phyloP scores from a whole-genome alignment of 2,329 filamentous ascomycete genomes.

The Penicillium psychrosexuale region DNA sequence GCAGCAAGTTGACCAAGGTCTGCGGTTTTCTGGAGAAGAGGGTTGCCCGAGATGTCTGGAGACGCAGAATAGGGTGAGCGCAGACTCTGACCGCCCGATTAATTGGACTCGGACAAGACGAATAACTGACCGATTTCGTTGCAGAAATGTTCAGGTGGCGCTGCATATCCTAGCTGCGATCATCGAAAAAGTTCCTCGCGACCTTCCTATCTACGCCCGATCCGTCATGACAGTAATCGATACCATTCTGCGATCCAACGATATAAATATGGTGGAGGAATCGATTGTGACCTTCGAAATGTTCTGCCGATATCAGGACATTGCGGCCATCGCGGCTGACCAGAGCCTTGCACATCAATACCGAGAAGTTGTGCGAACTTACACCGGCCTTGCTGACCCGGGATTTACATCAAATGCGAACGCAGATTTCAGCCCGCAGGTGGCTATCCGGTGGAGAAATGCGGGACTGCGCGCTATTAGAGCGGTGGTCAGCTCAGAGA shows the following conservation, averaged over 20 bases:
- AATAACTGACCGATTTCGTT: constrained; percentile 9
- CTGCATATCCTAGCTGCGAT: constrained; percentile 87
- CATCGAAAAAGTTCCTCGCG: constrained; percentile 88
- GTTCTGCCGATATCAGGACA: constrained; percentile 86
- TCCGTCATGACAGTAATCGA: constrained; percentile 82
- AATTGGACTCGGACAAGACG: not conserved
- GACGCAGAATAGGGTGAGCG: constrained; percentile 78
- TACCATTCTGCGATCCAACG: constrained; percentile 76
- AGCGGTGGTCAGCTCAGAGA: constrained; percentile 75
- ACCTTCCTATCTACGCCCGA: constrained; percentile 81
- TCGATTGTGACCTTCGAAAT: constrained; percentile 81
- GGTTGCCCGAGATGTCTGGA: constrained; percentile 87
- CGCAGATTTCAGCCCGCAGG: constrained; percentile 62
- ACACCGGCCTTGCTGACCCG: constrained; percentile 74
- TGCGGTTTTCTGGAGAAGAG: constrained; percentile 92
- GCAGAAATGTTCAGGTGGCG: constrained; percentile 87
- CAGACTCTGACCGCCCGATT: not conserved
- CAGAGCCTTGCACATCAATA: constrained; percentile 79
- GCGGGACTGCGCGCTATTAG: constrained; percentile 74
- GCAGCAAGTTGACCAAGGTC: constrained; percentile 95
- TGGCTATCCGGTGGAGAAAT: constrained; percentile 74
- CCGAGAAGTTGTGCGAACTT: constrained; percentile 73
- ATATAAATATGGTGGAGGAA: constrained; percentile 90
- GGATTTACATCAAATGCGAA: constrained; percentile 48
- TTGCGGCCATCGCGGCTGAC: constrained; percentile 78